Percentiles rank a stretch among this genome's conserved stretches.
These are phyloP conservation scores for Mycena albidolilacea DNA, from an alignment of 768 basidiomycete genomes.

Conservation along the genomic window DNA sequence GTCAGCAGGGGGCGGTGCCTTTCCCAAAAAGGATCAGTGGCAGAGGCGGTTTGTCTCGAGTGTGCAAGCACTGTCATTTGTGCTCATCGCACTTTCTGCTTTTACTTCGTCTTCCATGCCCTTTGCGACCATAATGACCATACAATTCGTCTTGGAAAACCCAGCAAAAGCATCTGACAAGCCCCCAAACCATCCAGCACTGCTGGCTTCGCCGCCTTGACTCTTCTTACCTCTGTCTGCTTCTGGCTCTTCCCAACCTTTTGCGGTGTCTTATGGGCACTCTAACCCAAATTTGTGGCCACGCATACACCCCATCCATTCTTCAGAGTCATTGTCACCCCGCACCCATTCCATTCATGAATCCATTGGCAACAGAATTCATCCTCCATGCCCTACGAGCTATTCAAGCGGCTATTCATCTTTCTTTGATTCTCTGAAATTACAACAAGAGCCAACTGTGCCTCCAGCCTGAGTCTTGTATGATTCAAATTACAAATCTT, in stretches of 20 bases:
- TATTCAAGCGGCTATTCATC: not conserved
- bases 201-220: not conserved
- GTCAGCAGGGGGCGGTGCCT: too few relatives aligned
- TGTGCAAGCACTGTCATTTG: too few relatives aligned
- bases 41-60: too few relatives aligned
- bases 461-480: not conserved
- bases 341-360: not conserved
- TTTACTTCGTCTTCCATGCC: not conserved
- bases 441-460: not conserved
- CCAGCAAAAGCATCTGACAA: not conserved
- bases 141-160: not conserved
- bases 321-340: not conserved
- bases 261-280: not conserved
- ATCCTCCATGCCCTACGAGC: not conserved
- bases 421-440: not conserved
- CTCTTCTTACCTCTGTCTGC: constrained; percentile 2
- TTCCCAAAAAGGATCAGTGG: too few relatives aligned
- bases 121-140: not conserved
- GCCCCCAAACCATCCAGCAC: not conserved
- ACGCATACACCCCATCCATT: not conserved
- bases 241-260: not conserved
- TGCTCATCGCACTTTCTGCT: too few relatives aligned
- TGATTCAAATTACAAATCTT: constrained; percentile 2
- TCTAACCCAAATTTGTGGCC: not conserved
- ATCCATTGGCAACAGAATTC: not conserved